These are phyloP conservation scores for Nemania bipapillata DNA, from an alignment of 2,329 filamentous ascomycete genomes.

Conservation along the genomic window DNA sequence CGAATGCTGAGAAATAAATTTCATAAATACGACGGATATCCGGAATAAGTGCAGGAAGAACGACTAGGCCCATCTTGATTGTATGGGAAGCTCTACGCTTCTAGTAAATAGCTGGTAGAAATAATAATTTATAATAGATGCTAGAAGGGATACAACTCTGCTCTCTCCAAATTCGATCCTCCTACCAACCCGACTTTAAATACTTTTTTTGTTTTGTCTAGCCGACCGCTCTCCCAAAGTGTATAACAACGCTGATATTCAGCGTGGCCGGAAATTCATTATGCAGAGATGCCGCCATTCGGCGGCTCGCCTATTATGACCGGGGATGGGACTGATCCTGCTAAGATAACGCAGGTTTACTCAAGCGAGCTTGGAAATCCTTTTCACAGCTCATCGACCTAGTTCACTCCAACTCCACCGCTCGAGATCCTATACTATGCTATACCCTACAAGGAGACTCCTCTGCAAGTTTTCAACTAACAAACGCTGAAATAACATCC, in stretches of 20 bases:
- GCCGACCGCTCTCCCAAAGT: not conserved
- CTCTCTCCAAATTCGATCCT: not conserved
- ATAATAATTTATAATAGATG: not conserved
- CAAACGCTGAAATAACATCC: not conserved
- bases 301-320: not conserved
- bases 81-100: not conserved
- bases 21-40: slow-evolving; percentile 24
- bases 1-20: slow-evolving; percentile 21
- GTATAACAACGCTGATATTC: not conserved
- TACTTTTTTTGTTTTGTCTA: no score
- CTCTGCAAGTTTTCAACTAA: no score
- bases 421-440: not conserved
- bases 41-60: slow-evolving; percentile 27
- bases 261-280: not conserved
- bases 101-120: not conserved
- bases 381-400: not conserved
- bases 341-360: not conserved
- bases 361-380: not conserved
- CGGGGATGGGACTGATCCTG: not conserved
- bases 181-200: not conserved
- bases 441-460: no score
- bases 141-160: not conserved
- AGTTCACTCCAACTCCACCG: not conserved
- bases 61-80: slow-evolving; percentile 8
- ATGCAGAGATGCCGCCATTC: not conserved